A percentile compares a stretch with the other conserved stretches of the same genome.
Conservation (phyloP, 129 eudicot genomes). For the Gnaphalium uliginosum region DNA sequence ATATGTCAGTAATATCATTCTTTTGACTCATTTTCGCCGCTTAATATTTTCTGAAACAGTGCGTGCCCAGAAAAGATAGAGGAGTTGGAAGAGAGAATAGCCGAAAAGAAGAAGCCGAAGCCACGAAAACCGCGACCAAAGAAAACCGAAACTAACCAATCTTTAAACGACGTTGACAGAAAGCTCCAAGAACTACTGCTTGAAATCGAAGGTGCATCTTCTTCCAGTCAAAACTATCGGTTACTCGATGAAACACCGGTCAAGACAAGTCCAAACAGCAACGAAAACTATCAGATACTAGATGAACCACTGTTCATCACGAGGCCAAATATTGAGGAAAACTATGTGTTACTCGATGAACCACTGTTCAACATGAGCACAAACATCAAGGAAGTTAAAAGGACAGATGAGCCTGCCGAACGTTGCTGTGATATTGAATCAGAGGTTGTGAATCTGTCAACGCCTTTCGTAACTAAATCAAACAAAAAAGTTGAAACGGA, state of each 20-base stretch:
- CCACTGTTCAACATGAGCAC: neutral
- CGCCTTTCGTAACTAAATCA: slow-evolving; percentile 28
- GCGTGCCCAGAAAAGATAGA: slow-evolving; percentile 85
- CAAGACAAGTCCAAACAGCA: slow-evolving; percentile 1
- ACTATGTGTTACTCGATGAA: slow-evolving; percentile 14
- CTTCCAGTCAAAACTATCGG: slow-evolving; percentile 21
- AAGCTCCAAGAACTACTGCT: slow-evolving; percentile 60
- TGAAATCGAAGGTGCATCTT: slow-evolving; percentile 53
- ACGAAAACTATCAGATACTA: slow-evolving; percentile 31
- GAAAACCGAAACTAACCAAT: slow-evolving; percentile 40
- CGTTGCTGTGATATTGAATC: slow-evolving; percentile 6
- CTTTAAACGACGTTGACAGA: slow-evolving; percentile 44
- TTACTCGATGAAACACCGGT: slow-evolving; percentile 7
- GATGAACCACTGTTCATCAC: slow-evolving; percentile 42
- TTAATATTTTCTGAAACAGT: slow-evolving; percentile 35
- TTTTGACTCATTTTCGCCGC: neutral
- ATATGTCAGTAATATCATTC: neutral
- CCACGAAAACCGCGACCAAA: slow-evolving; percentile 43
- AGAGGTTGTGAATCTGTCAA: slow-evolving; percentile 35
- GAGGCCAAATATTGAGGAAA: neutral
- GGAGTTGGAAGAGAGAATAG: slow-evolving; percentile 69
- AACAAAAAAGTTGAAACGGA: slow-evolving; percentile 37
- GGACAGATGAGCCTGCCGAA: neutral
- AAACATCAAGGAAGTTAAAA: slow-evolving; percentile 4
- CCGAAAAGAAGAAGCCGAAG: slow-evolving; percentile 59